phyloP scores from a whole-genome alignment of 1,139 yeast species.

The Pichia cactophila region DNA sequence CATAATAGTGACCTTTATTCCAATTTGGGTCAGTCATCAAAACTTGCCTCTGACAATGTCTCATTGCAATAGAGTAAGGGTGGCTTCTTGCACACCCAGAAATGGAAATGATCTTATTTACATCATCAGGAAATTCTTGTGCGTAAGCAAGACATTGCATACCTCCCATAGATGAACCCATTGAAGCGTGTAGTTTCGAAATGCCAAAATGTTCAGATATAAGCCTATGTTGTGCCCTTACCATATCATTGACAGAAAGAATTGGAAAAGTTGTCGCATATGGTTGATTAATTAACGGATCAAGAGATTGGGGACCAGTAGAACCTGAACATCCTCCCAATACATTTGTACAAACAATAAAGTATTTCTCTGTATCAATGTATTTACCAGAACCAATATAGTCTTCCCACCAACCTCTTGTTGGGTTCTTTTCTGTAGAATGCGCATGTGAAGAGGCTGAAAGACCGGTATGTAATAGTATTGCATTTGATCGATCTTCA shows the following conservation, averaged over 20 bases:
- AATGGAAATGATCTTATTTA: slow-evolving; percentile 63
- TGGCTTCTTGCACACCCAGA: slow-evolving; percentile 93
- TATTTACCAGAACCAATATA: slow-evolving; percentile 81
- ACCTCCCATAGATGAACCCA: slow-evolving; percentile 96
- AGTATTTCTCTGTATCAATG: slow-evolving; percentile 73
- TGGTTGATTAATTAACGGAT: slow-evolving; percentile 58
- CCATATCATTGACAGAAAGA: slow-evolving; percentile 81
- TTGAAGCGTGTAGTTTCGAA: slow-evolving; percentile 59
- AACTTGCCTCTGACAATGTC: slow-evolving; percentile 89
- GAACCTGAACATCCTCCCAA: slow-evolving; percentile 94
- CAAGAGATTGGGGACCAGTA: slow-evolving; percentile 82
- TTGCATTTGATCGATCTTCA: slow-evolving; percentile 55
- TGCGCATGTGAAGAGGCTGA: slow-evolving; percentile 95
- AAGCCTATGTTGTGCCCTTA: slow-evolving; percentile 74
- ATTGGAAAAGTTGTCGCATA: slow-evolving; percentile 90
- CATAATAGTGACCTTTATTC: slow-evolving; percentile 84
- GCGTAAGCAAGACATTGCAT: slow-evolving; percentile 92
- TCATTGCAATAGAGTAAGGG: slow-evolving; percentile 88
- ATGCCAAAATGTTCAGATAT: slow-evolving; percentile 57
- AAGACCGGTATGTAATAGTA: slow-evolving; percentile 80
- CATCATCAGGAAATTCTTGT: slow-evolving; percentile 72
- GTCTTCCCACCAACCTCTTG: slow-evolving; percentile 94
- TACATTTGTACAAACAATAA: slow-evolving; percentile 82
- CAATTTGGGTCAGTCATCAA: slow-evolving; percentile 92
- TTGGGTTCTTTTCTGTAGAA: slow-evolving; percentile 62